Percentiles rank a stretch among this genome's conserved stretches.
Evolutionary conservation across 495 filamentous ascomycete genomes (phyloP).

Genomic region (Penicillium coffeae): DNA sequence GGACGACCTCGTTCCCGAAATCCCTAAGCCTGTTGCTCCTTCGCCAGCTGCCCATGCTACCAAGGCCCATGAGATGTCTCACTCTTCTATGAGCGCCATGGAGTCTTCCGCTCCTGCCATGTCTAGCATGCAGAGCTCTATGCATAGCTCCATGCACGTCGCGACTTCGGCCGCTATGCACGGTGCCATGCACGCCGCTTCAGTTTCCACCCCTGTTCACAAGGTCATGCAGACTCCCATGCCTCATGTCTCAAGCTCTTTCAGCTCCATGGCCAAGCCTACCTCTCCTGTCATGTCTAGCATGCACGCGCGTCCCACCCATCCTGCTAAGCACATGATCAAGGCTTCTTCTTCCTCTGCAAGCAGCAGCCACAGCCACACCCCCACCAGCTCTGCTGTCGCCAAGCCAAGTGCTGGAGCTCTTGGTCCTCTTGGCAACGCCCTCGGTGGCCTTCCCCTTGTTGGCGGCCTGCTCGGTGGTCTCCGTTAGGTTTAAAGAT

Average conservation of each 20-base stretch:
- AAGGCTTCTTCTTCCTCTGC: background rate
- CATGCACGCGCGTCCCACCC: too few relatives aligned
- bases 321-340: background rate
- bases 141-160: background rate
- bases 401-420: constrained; percentile 3
- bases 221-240: background rate
- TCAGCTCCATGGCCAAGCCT: constrained; percentile 1
- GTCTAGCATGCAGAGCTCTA: background rate
- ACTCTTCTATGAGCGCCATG: too few relatives aligned
- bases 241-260: background rate
- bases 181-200: background rate
- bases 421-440: background rate
- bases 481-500: constrained; percentile 6
- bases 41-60: background rate
- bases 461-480: constrained; percentile 6
- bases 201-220: background rate
- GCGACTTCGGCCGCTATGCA: background rate
- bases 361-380: background rate
- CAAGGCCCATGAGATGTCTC: background rate
- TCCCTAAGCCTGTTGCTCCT: constrained; percentile 5
- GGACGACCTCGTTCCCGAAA: background rate
- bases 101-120: too few relatives aligned
- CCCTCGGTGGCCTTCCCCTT: constrained; percentile 6
- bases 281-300: background rate
- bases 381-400: constrained; percentile 5